Conservation (phyloP, 1,284 basidiomycete genomes). For the Veloboletus limbatus region DNA sequence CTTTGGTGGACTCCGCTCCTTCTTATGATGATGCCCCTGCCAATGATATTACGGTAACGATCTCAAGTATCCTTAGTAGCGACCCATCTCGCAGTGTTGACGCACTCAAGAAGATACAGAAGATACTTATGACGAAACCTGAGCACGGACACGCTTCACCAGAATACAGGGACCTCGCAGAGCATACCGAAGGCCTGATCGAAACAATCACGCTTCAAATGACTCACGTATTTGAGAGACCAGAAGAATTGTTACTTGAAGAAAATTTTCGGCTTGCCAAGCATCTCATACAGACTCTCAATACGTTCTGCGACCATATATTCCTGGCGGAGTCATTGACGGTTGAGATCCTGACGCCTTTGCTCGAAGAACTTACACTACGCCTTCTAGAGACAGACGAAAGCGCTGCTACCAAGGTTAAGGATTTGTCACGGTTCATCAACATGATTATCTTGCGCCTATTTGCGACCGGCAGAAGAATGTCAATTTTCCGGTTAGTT, state of each 20-base stretch:
- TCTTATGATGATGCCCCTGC: slow-evolving; percentile 20
- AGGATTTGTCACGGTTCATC: slow-evolving; percentile 92
- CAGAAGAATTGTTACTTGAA: slow-evolving; percentile 67
- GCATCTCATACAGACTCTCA: slow-evolving; percentile 92
- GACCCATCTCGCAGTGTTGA: slow-evolving; percentile 88
- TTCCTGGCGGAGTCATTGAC: slow-evolving; percentile 80
- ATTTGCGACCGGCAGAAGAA: slow-evolving; percentile 88
- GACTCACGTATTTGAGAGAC: slow-evolving; percentile 83
- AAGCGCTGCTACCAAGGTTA: slow-evolving; percentile 68
- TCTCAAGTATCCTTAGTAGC: slow-evolving; percentile 81
- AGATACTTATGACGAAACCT: slow-evolving; percentile 70
- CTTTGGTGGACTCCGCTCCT: slow-evolving; percentile 27
- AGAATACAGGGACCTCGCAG: slow-evolving; percentile 74
- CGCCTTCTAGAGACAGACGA: slow-evolving; percentile 92
- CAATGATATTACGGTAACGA: slow-evolving; percentile 66
- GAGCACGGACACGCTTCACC: slow-evolving; percentile 66
- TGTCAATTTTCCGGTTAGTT: slow-evolving; percentile 86
- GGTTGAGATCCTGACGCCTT: slow-evolving; percentile 71
- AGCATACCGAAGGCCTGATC: slow-evolving; percentile 82
- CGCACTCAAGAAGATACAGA: slow-evolving; percentile 89
- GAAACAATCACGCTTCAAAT: slow-evolving; percentile 88
- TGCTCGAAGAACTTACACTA: slow-evolving; percentile 85
- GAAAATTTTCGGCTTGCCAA: slow-evolving; percentile 90
- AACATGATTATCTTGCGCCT: slow-evolving; percentile 96
- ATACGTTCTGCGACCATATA: slow-evolving; percentile 86